Percentiles rank a stretch among this genome's conserved stretches.
These are phyloP conservation scores for Cyclotella distinguenda DNA, from an alignment of 108 stramenopile genomes.

Conservation along the genomic window DNA sequence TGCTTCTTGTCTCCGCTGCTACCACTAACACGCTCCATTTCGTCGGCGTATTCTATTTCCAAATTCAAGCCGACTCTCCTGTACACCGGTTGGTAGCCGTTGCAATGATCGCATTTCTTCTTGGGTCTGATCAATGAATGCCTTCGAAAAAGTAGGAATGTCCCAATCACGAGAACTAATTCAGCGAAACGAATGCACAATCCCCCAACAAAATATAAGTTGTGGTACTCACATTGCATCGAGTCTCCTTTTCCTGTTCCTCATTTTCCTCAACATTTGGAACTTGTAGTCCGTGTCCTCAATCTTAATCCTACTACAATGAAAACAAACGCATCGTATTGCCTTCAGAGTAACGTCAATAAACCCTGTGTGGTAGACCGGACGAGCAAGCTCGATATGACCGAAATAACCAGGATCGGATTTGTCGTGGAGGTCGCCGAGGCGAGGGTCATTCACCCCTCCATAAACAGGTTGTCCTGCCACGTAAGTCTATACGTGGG, in stretches of 20 bases:
- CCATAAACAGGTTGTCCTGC: constrained; percentile 95
- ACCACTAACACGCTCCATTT: constrained; percentile 61
- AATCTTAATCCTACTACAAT: constrained; percentile 85
- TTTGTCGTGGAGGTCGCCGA: constrained; percentile 89
- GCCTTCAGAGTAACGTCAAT: constrained; percentile 86
- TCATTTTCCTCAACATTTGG: constrained; percentile 54
- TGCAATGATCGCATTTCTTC: constrained; percentile 90
- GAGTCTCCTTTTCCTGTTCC: constrained; percentile 71
- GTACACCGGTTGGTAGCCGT: constrained; percentile 80
- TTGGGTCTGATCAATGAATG: constrained; percentile 81
- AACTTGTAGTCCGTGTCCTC: constrained; percentile 85
- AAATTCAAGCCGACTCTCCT: constrained; percentile 85
- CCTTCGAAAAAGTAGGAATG: neutral
- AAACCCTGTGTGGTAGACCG: constrained; percentile 97
- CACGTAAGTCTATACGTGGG: constrained; percentile 64
- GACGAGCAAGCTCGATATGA: constrained; percentile 94
- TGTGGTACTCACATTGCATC: constrained; percentile 58
- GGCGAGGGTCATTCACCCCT: constrained; percentile 95
- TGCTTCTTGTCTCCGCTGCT: constrained; percentile 92
- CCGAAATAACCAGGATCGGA: constrained; percentile 98
- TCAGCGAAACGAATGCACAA: neutral
- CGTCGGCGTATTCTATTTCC: constrained; percentile 84
- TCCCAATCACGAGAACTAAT: neutral
- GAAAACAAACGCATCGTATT: constrained; percentile 94
- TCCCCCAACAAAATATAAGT: neutral